Conservation (phyloP, 371 early-diverging fungal species). For the Capillidium heterosporum region DNA sequence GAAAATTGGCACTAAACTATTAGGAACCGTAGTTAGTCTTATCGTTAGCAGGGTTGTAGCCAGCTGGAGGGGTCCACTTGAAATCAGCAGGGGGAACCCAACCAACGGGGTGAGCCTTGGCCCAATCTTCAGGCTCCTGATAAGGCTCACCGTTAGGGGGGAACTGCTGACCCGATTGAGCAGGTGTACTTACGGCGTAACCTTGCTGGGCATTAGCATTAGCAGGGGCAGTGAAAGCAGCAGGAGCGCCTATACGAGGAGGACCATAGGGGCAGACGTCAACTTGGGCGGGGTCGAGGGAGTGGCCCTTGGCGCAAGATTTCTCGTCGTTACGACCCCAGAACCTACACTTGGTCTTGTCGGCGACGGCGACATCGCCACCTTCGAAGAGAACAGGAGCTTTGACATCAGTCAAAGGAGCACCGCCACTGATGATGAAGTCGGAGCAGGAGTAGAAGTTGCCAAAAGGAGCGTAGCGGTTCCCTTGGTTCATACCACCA, state of each 20-base stretch:
- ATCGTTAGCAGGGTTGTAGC: too few species aligned
- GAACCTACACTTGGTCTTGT: constrained; percentile 18
- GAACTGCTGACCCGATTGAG: too few species aligned
- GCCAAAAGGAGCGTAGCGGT: constrained; percentile 26
- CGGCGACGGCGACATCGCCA: constrained; percentile 28
- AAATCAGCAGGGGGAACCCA: too few species aligned
- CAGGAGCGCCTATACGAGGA: not conserved
- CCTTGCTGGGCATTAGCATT: too few species aligned
- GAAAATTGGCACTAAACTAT: too few species aligned
- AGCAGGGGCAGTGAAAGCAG: not conserved
- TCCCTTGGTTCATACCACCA: constrained; percentile 29
- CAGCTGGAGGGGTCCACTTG: too few species aligned
- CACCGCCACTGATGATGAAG: constrained; percentile 23
- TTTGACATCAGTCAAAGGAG: constrained; percentile 4
- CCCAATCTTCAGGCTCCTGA: too few species aligned
- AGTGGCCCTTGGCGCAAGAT: not conserved
- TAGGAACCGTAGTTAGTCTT: too few species aligned
- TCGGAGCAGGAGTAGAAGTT: constrained; percentile 33
- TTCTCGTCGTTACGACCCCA: not conserved
- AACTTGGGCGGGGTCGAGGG: not conserved
- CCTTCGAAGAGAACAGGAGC: constrained; percentile 18
- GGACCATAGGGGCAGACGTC: not conserved
- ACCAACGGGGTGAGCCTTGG: too few species aligned
- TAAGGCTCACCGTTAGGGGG: too few species aligned
- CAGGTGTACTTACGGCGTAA: too few species aligned